phyloP scores from a whole-genome alignment of 345 rosid species.

The Brassica incana region DNA sequence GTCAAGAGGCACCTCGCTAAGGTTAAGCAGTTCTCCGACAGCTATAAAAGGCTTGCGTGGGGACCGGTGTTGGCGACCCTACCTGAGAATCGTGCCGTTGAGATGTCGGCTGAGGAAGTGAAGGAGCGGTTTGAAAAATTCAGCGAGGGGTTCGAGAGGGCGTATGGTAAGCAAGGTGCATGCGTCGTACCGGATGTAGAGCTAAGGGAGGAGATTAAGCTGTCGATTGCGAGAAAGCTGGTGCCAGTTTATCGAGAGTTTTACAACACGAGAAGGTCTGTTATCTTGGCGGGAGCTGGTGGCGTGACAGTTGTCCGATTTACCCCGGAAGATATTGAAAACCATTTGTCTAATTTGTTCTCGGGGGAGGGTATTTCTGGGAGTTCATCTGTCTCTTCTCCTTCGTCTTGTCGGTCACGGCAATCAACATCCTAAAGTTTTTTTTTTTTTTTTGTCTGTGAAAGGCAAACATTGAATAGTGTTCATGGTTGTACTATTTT shows the following conservation, averaged over 20 bases:
- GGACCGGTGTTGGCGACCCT: constrained; percentile 46
- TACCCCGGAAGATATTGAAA: constrained; percentile 70
- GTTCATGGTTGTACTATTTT: background rate
- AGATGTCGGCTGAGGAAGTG: constrained; percentile 45
- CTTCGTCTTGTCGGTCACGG: constrained; percentile 24
- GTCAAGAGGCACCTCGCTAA: constrained; percentile 49
- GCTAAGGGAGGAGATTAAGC: constrained; percentile 60
- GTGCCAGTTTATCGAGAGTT: constrained; percentile 52
- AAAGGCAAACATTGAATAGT: constrained; percentile 13
- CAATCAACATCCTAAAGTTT: background rate
- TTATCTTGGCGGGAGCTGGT: constrained; percentile 30
- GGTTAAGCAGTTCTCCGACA: constrained; percentile 51
- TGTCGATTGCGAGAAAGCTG: constrained; percentile 50
- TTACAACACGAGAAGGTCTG: constrained; percentile 41
- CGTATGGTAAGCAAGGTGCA: constrained; percentile 48
- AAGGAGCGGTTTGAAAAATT: constrained; percentile 52
- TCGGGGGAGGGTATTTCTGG: constrained; percentile 15
- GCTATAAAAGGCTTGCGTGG: constrained; percentile 66
- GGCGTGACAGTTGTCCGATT: constrained; percentile 45
- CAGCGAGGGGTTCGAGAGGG: constrained; percentile 54
- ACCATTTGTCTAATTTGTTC: constrained; percentile 53
- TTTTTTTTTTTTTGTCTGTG: background rate
- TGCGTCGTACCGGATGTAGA: constrained; percentile 55
- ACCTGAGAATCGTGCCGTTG: constrained; percentile 43
- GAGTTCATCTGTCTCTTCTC: constrained; percentile 2